These are phyloP conservation scores for Adansonia digitata DNA, from an alignment of 345 rosid species.

Conservation along the genomic window DNA sequence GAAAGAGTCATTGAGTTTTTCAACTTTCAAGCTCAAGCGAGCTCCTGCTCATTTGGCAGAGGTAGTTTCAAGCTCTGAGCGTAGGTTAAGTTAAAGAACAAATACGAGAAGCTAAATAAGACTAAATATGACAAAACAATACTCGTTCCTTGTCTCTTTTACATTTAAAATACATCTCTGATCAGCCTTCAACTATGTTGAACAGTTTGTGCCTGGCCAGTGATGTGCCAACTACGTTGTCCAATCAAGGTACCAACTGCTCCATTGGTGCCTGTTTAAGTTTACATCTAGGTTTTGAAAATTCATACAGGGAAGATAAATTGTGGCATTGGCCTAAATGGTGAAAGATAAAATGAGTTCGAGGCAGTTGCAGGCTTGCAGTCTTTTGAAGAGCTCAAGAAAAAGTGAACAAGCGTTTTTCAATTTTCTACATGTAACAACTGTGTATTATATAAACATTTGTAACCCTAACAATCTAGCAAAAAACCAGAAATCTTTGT, in stretches of 20 bases:
- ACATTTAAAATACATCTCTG: too few relatives aligned
- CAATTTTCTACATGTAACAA: neutral
- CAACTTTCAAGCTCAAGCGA: too few relatives aligned
- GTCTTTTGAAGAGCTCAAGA: neutral
- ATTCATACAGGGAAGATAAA: neutral
- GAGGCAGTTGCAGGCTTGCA: neutral
- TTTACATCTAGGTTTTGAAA: neutral
- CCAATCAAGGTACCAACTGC: neutral
- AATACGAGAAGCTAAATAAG: too few relatives aligned
- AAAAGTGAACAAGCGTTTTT: neutral
- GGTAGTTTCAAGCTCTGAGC: too few relatives aligned
- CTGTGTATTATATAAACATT: slow-evolving; percentile 8
- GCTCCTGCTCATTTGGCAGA: too few relatives aligned
- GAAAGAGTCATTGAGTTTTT: too few relatives aligned
- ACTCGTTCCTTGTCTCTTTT: too few relatives aligned
- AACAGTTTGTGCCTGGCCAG: too few relatives aligned
- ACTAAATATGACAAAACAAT: too few relatives aligned
- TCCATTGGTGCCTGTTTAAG: neutral
- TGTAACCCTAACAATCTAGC: slow-evolving; percentile 7
- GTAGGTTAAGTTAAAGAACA: too few relatives aligned
- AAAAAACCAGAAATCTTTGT: slow-evolving; percentile 2
- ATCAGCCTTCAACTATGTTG: too few relatives aligned
- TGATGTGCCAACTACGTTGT: too few relatives aligned
- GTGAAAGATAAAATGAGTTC: neutral
- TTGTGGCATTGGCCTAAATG: neutral